phyloP scores from a whole-genome alignment of 2,329 filamentous ascomycete species.

The Dissoconium aciculare region DNA sequence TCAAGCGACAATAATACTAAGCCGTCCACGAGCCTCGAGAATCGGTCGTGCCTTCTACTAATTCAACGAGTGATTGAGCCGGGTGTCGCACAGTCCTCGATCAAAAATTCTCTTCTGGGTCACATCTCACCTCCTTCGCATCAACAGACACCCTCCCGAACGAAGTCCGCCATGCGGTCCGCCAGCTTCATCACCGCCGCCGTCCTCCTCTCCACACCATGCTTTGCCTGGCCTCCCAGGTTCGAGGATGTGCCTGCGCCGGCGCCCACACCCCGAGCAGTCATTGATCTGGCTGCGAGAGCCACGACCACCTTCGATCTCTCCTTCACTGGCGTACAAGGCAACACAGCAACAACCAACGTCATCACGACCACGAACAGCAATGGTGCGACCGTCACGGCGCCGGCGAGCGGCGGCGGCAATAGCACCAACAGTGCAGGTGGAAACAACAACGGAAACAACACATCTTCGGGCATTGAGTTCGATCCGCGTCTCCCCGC shows the following conservation, averaged over 20 bases:
- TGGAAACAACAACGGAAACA: constrained; percentile 4
- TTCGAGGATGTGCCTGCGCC: constrained; percentile 16
- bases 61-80: too few relatives aligned
- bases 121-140: too few relatives aligned
- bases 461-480: constrained; percentile 7
- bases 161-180: constrained; percentile 21
- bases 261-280: constrained; percentile 14
- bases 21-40: too few relatives aligned
- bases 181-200: constrained; percentile 19
- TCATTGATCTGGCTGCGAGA: constrained; percentile 16
- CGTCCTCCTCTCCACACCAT: constrained; percentile 20
- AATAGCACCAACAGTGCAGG: constrained; percentile 3
- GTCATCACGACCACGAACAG: constrained; percentile 10
- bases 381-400: too few relatives aligned
- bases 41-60: too few relatives aligned
- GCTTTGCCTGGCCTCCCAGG: constrained; percentile 18
- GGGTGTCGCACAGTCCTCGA: too few relatives aligned
- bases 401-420: constrained; percentile 3
- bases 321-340: constrained; percentile 11
- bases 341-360: constrained; percentile 17
- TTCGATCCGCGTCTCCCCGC: constrained; percentile 41
- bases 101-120: too few relatives aligned
- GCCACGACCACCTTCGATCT: constrained; percentile 12
- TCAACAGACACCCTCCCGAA: too few relatives aligned
- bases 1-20: too few relatives aligned